Evolutionary conservation across 495 filamentous ascomycete genomes (phyloP).

Genomic region (Stereocaulon alpinum): DNA sequence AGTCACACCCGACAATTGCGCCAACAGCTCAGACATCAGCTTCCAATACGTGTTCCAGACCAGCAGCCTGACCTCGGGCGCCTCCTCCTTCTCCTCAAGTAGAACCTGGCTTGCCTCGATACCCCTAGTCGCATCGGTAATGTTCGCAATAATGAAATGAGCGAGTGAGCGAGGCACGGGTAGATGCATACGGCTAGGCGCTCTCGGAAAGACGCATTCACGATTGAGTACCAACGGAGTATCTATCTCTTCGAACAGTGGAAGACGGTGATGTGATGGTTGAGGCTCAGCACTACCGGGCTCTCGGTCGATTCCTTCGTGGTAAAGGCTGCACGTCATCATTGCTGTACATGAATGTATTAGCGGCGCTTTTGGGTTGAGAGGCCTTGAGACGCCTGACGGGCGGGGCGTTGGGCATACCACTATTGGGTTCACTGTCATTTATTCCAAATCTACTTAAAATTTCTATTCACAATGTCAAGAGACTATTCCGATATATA

Average conservation of each 20-base stretch:
- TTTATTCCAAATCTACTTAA: background rate
- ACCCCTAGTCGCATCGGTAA: slow-evolving; percentile 9
- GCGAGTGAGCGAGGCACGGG: too few species aligned
- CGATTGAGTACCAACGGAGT: background rate
- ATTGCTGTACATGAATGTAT: background rate
- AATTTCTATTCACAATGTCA: background rate
- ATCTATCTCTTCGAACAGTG: too few species aligned
- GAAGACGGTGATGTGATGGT: too few species aligned
- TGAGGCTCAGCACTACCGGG: background rate
- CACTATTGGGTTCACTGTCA: background rate
- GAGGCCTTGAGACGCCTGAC: background rate
- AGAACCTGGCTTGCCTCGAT: slow-evolving; percentile 16
- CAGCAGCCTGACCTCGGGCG: slow-evolving; percentile 19
- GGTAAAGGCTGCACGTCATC: background rate
- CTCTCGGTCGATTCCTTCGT: background rate
- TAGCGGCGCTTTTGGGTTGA: background rate
- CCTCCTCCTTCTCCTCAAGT: slow-evolving; percentile 6
- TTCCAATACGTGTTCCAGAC: slow-evolving; percentile 67
- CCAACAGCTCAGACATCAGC: slow-evolving; percentile 63
- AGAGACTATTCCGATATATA: background rate
- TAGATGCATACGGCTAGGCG: background rate
- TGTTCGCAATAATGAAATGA: background rate
- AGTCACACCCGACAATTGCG: slow-evolving; percentile 73
- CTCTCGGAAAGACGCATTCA: background rate
- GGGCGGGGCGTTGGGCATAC: background rate